These are phyloP conservation scores for Fusarium robinianum DNA, from an alignment of 2,329 filamentous ascomycete species.

Conservation along the genomic window DNA sequence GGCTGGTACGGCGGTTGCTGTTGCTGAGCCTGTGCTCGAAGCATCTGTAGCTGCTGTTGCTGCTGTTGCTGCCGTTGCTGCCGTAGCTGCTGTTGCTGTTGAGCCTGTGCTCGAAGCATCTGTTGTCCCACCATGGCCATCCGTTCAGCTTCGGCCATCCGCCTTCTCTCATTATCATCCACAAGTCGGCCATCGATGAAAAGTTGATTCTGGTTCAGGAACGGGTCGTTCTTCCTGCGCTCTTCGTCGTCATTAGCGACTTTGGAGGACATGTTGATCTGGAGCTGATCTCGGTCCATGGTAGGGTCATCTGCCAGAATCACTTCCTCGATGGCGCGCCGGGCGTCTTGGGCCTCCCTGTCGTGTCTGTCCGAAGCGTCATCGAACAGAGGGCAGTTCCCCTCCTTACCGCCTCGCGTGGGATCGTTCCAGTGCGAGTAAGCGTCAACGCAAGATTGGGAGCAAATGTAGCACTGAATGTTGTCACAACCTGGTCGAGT, in stretches of 20 bases:
- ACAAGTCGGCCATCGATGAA: conserved; percentile 2
- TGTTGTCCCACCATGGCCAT: neutral
- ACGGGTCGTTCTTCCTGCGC: conserved; percentile 22
- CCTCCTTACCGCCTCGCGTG: conserved; percentile 50
- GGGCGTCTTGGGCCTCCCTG: conserved; percentile 65
- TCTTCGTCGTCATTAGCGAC: conserved; percentile 51
- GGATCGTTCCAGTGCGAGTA: conserved; percentile 73
- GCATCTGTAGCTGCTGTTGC: neutral
- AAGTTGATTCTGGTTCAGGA: neutral
- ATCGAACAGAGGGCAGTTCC: conserved; percentile 72
- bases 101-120: neutral
- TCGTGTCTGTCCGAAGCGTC: conserved; percentile 62
- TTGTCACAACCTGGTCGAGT: conserved; percentile 56
- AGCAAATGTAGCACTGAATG: conserved; percentile 73
- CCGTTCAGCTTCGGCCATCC: too few relatives aligned
- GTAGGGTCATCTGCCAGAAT: conserved; percentile 63
- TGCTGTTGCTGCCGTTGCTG: neutral
- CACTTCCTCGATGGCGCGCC: conserved; percentile 59
- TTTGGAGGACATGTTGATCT: conserved; percentile 61
- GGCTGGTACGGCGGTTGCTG: neutral
- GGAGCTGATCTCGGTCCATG: conserved; percentile 60
- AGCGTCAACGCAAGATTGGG: conserved; percentile 61
- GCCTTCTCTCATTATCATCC: neutral
- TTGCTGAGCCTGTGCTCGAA: neutral
- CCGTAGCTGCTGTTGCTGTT: neutral